Evolutionary conservation across 768 basidiomycete genomes (phyloP), one percentile per base, ranked within the genome.

Genomic region (Steccherinum ochraceum): DNA sequence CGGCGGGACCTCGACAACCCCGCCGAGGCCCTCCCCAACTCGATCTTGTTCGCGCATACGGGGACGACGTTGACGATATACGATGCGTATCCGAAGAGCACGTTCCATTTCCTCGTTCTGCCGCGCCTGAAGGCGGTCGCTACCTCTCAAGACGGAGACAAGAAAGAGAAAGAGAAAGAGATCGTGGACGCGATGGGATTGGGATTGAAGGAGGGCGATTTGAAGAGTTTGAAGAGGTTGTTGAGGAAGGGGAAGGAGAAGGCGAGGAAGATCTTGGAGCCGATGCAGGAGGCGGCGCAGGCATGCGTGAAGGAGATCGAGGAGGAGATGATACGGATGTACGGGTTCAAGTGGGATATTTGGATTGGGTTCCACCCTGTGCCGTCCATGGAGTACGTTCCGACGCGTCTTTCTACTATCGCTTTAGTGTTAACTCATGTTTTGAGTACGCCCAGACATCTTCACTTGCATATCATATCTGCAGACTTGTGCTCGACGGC

Each of bases 21-120:
- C 7, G 61, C 72, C 16, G 30, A 7, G 7, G 69, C 63, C 3
- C 66, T 90, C 16, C 84, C 89, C 1, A 61, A 74, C 2, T 80
- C 82, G 1, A 60, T 90, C 24, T 73, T 83, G 19, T 81, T 88
- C 58, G 70, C 73, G 23, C 70, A 79, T 54, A 79, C 78, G 1
- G 62, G 71, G 20, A 73, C 67, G 46, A 77, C 81, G 5, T 57
- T 90, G 43, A 84, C 83, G 4, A 69, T 93, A 48, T 86, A 80
- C 61, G 90, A 93, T 68, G 76, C 71, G 23, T 93, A 74, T 61
- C 87, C 87, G 3, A 93, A 93, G 67, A 83, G 89, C 3, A 84
- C 81, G 50, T 94, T 91, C 64, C 93, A 96, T 67, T 87, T 93
- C 61, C 76, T 96, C 41, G 67, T 95, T 50, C 73, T 95, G n/a